Evolutionary conservation across 2,329 filamentous ascomycete species (phyloP).

Genomic region (Claviceps paspali): DNA sequence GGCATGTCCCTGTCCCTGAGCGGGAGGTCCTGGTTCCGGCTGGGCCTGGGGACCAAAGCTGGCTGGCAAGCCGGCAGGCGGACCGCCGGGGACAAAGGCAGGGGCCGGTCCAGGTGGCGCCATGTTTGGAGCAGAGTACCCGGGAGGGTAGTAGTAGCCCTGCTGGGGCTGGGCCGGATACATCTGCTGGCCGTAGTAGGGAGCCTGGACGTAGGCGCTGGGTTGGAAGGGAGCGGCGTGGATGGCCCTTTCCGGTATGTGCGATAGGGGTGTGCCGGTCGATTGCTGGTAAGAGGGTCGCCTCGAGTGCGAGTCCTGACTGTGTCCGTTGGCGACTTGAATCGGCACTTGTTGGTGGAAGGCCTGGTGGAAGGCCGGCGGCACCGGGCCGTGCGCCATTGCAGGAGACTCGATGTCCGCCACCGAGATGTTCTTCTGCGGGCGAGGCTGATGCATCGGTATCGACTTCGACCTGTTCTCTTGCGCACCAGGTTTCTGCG

Average conservation of each 20-base stretch:
- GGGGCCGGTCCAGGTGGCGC: constrained; percentile 36
- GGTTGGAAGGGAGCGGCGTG: constrained; percentile 85
- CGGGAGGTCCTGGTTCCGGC: constrained; percentile 17
- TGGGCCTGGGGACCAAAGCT: constrained; percentile 28
- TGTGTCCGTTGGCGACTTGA: constrained; percentile 45
- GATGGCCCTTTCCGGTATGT: constrained; percentile 84
- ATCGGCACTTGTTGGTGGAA: constrained; percentile 91
- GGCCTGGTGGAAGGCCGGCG: constrained; percentile 72
- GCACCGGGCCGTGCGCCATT: constrained; percentile 29
- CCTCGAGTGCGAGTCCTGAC: constrained; percentile 46
- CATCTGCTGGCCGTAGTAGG: constrained; percentile 39
- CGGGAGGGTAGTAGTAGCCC: constrained; percentile 54
- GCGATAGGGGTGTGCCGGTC: constrained; percentile 68
- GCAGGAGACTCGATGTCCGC: constrained; percentile 81
- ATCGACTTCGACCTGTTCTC: constrained; percentile 36
- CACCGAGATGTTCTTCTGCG: constrained; percentile 86
- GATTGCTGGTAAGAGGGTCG: constrained; percentile 58
- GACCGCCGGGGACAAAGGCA: constrained; percentile 40
- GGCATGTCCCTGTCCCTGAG: constrained; percentile 16
- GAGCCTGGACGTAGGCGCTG: constrained; percentile 43
- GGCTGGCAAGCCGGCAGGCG: constrained; percentile 26
- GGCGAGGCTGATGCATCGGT: constrained; percentile 86
- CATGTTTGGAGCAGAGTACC: constrained; percentile 32
- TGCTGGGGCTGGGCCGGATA: constrained; percentile 27
- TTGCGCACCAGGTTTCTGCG: constrained; percentile 41